Base-by-base conservation (phyloP, 2,329 filamentous ascomycete genomes). In the Lachnum nothofagi region DNA sequence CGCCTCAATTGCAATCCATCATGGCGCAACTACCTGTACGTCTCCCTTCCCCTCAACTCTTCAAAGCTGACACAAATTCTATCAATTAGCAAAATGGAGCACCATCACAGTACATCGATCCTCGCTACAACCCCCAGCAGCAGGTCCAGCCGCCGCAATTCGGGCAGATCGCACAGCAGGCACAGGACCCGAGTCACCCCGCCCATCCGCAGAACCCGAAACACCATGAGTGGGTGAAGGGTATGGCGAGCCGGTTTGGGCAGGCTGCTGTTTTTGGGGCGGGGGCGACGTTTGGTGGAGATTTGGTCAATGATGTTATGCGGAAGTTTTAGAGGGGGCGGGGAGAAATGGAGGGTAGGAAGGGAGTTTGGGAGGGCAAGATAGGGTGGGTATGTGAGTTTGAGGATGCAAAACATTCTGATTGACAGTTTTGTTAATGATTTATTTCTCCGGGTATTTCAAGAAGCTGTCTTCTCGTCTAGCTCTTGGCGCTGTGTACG, bases 11-110 rank as follows among this genome's bases (percentile, higher is more conserved):
- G 22, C 53, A 65, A 29, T 61, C 57, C 6, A 67, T 67, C 31
- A 56, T 61, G 52, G 63, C 63, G 20, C 65, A 66, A 48, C 49
- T 67, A n/a, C 64, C 65, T 8, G 63, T 65, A 54, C 17, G 2
- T 23, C 17, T 24, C 12, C 2, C 20, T 7, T 16, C 7, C 9
- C 1, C 29, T 38, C 29, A 8, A 20, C n/a, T 22, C 3, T 35
- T 14, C 34, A 25, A 25, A 40, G n/a, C 20, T 23, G 23, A 46
- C 7, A 33, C 27, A 19, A 23, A 37, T 29, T 20, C 20, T 46
- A 38, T 48, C 44, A 48, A 7, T 48, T 48, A 63, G 59, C 49
- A 58, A 51, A 58, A 57, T 22, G 60, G 60, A 1, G 42, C 52
- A 10, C 58, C 56, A 10, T 58, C 55, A 14, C 46, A 48, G 31